Evolutionary conservation across 2,329 filamentous ascomycete genomes (phyloP).

Genomic region (Trichoderma cornu-damae): DNA sequence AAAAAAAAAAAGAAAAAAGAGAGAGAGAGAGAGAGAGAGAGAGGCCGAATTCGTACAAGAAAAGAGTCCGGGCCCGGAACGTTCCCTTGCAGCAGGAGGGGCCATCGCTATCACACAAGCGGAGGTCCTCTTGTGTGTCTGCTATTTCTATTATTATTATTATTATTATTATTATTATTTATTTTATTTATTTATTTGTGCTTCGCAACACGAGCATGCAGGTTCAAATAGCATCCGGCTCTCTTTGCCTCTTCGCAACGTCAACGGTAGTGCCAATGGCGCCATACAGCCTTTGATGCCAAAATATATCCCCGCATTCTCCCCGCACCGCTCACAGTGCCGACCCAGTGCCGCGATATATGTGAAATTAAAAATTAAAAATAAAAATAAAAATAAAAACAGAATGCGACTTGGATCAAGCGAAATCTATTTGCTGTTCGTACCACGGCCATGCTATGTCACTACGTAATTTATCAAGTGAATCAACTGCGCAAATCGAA

Average conservation of each 20-base stretch:
- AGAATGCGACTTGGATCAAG: neutral
- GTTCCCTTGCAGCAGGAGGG: neutral
- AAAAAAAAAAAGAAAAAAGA: too few species aligned
- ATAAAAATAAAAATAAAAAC: too few species aligned
- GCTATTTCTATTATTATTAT: too few species aligned
- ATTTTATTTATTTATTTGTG: too few species aligned
- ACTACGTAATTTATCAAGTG: neutral
- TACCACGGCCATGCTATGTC: neutral
- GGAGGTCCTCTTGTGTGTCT: neutral
- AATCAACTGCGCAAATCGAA: neutral
- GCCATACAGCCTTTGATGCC: neutral
- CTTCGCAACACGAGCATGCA: too few species aligned
- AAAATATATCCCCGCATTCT: neutral
- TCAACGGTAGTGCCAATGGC: neutral
- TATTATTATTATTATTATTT: too few species aligned
- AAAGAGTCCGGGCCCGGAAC: too few species aligned
- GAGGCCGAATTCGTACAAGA: neutral
- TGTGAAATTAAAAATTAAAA: too few species aligned
- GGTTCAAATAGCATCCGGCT: neutral
- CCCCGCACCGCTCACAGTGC: constrained; percentile 6
- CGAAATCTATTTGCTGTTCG: neutral
- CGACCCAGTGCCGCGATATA: neutral
- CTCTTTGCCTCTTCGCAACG: neutral
- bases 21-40: too few species aligned
- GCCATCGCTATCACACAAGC: neutral